Evolutionary conservation across 176 grass and related monocot genomes (phyloP).

Genomic region (Carex pumila): DNA sequence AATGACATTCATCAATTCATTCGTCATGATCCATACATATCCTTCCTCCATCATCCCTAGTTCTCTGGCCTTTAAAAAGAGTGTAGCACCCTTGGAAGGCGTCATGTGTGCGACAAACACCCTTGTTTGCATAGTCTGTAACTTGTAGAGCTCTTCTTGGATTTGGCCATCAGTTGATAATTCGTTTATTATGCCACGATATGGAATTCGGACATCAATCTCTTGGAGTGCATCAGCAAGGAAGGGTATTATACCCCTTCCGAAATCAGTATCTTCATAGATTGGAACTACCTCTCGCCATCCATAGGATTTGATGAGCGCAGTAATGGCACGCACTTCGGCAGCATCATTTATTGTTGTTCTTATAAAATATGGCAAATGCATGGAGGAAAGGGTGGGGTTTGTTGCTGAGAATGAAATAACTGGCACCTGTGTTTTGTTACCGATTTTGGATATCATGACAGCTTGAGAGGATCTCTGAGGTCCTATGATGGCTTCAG

Average conservation of each 20-base stretch:
- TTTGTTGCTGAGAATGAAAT: conserved; percentile 47
- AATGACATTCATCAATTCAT: conserved; percentile 34
- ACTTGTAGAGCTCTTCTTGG: conserved; percentile 33
- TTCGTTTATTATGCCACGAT: conserved; percentile 14
- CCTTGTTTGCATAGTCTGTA: conserved; percentile 35
- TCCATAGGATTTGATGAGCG: conserved; percentile 46
- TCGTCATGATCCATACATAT: conserved; percentile 50
- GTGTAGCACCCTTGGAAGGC: conserved; percentile 6
- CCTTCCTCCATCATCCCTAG: conserved; percentile 52
- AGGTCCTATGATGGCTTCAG: conserved; percentile 44
- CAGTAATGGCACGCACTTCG: conserved; percentile 39
- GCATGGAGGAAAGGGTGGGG: conserved; percentile 20
- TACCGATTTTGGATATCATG: conserved; percentile 38
- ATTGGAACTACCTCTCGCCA: conserved; percentile 51
- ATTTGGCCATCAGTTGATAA: conserved; percentile 34
- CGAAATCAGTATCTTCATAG: conserved; percentile 41
- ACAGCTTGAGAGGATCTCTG: conserved; percentile 39
- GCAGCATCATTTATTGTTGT: conserved; percentile 28
- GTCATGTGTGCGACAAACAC: conserved; percentile 51
- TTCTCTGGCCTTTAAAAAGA: conserved; percentile 38
- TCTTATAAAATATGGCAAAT: conserved; percentile 38
- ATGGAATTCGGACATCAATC: conserved; percentile 20
- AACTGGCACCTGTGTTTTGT: conserved; percentile 33
- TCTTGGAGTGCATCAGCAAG: conserved; percentile 30
- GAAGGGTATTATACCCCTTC: conserved; percentile 42